Conservation (phyloP, 169 alveolate species). For the Pseudocohnilembus persalinus region DNA sequence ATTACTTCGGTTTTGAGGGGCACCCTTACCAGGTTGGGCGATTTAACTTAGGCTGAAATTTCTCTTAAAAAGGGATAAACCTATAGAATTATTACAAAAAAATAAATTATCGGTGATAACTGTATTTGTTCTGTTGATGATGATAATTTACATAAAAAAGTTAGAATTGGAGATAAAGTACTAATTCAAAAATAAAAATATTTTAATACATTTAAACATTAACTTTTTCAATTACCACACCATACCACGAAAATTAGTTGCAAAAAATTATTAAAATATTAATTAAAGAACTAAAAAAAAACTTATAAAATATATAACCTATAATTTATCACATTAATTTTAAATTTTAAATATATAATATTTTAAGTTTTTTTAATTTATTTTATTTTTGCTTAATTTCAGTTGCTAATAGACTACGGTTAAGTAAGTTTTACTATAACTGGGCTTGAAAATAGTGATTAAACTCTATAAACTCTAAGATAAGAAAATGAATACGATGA, state of each 20-base stretch:
- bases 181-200: background rate
- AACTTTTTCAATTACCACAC: too few relatives aligned
- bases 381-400: too few relatives aligned
- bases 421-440: constrained; percentile 15
- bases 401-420: constrained; percentile 31
- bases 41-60: constrained; percentile 26
- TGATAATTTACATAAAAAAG: constrained; percentile 12
- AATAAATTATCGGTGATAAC: constrained; percentile 17
- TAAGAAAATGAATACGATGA: constrained; percentile 10
- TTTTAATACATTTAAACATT: too few relatives aligned
- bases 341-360: too few relatives aligned
- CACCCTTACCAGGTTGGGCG: constrained; percentile 28
- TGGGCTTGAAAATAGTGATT: constrained; percentile 25
- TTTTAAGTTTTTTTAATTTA: background rate
- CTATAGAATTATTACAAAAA: constrained; percentile 16
- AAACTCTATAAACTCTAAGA: constrained; percentile 5
- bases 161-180: constrained; percentile 24
- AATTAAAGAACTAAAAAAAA: too few relatives aligned
- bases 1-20: constrained; percentile 35
- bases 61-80: constrained; percentile 17
- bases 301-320: too few relatives aligned
- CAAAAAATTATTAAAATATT: too few relatives aligned
- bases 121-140: constrained; percentile 20
- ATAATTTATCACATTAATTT: too few relatives aligned
- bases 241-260: too few relatives aligned